A percentile compares a stretch with the other conserved stretches of the same genome.
Evolutionary conservation across 2,329 filamentous ascomycete genomes (phyloP).

Genomic region (Apiospora koreana): DNA sequence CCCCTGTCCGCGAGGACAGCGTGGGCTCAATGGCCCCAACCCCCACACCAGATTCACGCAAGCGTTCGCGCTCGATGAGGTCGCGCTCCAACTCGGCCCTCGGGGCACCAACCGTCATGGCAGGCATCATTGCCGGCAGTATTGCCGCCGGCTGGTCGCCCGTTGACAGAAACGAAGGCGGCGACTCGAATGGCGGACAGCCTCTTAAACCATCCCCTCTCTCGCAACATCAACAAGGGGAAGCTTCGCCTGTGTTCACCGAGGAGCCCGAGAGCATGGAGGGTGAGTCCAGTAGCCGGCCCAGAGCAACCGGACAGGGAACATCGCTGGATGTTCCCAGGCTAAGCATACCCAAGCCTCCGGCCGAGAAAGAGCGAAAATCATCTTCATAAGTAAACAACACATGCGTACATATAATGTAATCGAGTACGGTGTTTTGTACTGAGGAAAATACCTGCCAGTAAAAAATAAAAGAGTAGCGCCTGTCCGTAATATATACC

Average conservation of each 20-base stretch:
- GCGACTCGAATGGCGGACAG: slow-evolving; percentile 20
- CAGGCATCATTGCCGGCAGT: slow-evolving; percentile 77
- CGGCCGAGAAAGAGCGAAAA: slow-evolving; percentile 29
- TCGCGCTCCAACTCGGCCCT: slow-evolving; percentile 71
- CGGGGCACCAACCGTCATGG: slow-evolving; percentile 76
- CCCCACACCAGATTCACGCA: slow-evolving; percentile 61
- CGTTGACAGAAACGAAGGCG: slow-evolving; percentile 42
- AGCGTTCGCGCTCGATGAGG: slow-evolving; percentile 66
- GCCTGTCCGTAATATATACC: background rate
- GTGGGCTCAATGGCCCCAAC: slow-evolving; percentile 47
- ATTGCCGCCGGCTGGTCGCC: slow-evolving; percentile 78
- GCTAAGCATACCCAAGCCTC: slow-evolving; percentile 32
- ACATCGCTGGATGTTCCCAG: slow-evolving; percentile 26
- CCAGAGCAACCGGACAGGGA: background rate
- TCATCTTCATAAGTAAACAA: slow-evolving; percentile 31
- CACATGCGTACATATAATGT: slow-evolving; percentile 19
- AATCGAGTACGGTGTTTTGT: slow-evolving; percentile 11
- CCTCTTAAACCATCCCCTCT: background rate
- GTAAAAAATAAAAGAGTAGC: slow-evolving; percentile 1
- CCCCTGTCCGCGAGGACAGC: slow-evolving; percentile 61
- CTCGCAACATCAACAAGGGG: background rate
- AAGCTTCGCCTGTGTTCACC: slow-evolving; percentile 27
- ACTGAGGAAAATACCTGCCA: background rate
- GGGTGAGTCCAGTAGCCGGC: slow-evolving; percentile 14
- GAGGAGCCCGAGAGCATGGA: slow-evolving; percentile 38